Evolutionary conservation across 148 eudicot species (phyloP), one percentile per base, ranked within the genome.

Genomic region (Nepenthes mirabilis): DNA sequence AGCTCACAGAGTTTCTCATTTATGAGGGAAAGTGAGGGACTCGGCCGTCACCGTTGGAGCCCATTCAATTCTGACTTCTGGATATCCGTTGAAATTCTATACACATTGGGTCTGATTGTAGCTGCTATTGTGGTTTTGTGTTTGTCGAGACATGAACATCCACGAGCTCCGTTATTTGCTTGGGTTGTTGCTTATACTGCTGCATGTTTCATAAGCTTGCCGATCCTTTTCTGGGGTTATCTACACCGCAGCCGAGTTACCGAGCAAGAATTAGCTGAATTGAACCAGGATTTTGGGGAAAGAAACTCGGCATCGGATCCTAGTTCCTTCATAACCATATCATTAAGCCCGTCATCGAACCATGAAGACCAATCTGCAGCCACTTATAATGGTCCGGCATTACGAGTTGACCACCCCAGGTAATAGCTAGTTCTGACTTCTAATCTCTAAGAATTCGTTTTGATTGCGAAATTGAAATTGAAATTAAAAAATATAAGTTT

Each of bases 151-250:
- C 65, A 83, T 56, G 88, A 86, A 74, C 79, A 79, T 47, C 93
- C 93, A 36, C 85, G 73, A 65, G 82, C 88, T 58, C 93, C 88
- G 35, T 63, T 86, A 70, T 86, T 80, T 83, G 74, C 86, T 67
- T 86, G 93, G 93, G 71, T 86, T 65, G 79, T 80, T 74, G 93
- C 86, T 63, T 86, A 86, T 65, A 76, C 88, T 37, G 68, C 69
- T 72, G 93, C 88, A 43, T 86, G 88, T 67, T 68, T 65, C 36
- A 80, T 73, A 36, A 83, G 81, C 65, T 80, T 86, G 61, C 93
- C 93, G 14, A 57, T 80, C 50, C 66, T 86, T 37, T 86, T 75
- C 56, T 83, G 88, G 93, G 80, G 86, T 11, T 86, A 78, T 76
- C 68, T 86, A 67, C 75, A 79, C 61, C 70, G 80, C 43, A 72